These are phyloP conservation scores for Scedosporium dehoogii DNA, from an alignment of 2,329 filamentous ascomycete genomes.

Conservation along the genomic window DNA sequence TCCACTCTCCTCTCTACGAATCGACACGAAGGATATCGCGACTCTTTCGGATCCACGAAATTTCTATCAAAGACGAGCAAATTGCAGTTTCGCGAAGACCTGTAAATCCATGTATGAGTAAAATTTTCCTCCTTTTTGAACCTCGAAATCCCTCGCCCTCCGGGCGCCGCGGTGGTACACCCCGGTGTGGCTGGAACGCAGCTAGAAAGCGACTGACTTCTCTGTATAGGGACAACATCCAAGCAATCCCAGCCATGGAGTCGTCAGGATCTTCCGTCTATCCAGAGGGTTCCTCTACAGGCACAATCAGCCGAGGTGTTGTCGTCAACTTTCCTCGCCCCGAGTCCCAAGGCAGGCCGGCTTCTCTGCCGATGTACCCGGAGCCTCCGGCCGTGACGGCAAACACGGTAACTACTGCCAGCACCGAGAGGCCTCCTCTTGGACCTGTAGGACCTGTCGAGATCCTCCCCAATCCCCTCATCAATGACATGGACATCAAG, in stretches of 20 bases:
- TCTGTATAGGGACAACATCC: too few species aligned
- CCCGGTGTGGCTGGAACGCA: too few species aligned
- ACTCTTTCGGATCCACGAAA: background rate
- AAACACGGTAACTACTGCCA: background rate
- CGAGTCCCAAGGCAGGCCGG: background rate
- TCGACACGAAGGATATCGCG: background rate
- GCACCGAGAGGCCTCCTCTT: slow-evolving; percentile 5
- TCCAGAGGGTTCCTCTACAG: too few species aligned
- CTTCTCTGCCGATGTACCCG: background rate
- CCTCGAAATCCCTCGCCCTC: too few species aligned
- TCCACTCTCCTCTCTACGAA: background rate
- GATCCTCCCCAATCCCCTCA: slow-evolving; percentile 24
- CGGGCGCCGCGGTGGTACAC: too few species aligned
- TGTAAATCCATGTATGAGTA: too few species aligned
- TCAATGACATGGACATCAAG: slow-evolving; percentile 23
- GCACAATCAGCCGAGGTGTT: background rate
- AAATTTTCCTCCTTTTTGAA: too few species aligned
- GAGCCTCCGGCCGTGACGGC: slow-evolving; percentile 3
- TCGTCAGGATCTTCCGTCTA: too few species aligned
- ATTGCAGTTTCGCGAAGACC: too few species aligned
- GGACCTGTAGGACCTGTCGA: slow-evolving; percentile 7
- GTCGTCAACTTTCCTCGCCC: background rate
- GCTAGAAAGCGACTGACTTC: too few species aligned
- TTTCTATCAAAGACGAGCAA: background rate
- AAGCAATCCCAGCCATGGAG: too few species aligned